phyloP scores from a whole-genome alignment of 139 green algal genomes.

The Chlamydomonas urium region DNA sequence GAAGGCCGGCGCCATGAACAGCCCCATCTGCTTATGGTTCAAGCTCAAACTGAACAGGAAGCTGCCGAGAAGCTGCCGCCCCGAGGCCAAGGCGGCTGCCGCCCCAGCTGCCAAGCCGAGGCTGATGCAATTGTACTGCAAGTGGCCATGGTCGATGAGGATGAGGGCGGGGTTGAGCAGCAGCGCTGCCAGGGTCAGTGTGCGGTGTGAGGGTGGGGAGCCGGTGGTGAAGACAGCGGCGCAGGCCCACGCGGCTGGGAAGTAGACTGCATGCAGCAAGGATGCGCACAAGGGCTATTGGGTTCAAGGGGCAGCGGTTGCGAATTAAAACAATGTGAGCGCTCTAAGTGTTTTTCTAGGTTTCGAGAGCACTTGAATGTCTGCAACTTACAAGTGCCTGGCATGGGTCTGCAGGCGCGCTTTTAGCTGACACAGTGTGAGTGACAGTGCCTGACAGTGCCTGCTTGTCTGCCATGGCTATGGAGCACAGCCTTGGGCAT shows the following conservation, averaged over 20 bases:
- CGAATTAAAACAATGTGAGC: too few species aligned
- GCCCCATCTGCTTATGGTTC: slow-evolving; percentile 91
- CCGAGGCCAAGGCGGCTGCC: slow-evolving; percentile 16
- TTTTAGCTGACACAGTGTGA: not conserved
- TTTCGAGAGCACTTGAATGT: not conserved
- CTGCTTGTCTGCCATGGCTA: not conserved
- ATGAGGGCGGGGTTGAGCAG: slow-evolving; percentile 81
- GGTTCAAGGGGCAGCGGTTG: too few species aligned
- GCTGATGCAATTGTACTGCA: slow-evolving; percentile 76
- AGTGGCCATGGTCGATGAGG: slow-evolving; percentile 97
- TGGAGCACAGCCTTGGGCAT: not conserved
- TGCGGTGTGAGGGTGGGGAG: not conserved
- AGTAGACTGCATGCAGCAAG: slow-evolving; percentile 74
- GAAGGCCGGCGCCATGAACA: slow-evolving; percentile 95
- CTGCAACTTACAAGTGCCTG: not conserved
- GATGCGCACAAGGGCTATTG: too few species aligned
- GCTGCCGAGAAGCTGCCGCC: slow-evolving; percentile 39
- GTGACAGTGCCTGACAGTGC: not conserved
- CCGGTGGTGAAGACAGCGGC: slow-evolving; percentile 8
- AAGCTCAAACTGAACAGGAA: slow-evolving; percentile 78
- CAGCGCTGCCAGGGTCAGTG: slow-evolving; percentile 37
- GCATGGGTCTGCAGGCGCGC: not conserved
- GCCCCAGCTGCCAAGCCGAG: slow-evolving; percentile 28
- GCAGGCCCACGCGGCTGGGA: slow-evolving; percentile 61
- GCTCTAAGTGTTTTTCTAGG: too few species aligned